Evolutionary conservation across 306 rosid species (phyloP), one percentile per base, ranked within the genome.

Genomic region (Sicyos edulis): DNA sequence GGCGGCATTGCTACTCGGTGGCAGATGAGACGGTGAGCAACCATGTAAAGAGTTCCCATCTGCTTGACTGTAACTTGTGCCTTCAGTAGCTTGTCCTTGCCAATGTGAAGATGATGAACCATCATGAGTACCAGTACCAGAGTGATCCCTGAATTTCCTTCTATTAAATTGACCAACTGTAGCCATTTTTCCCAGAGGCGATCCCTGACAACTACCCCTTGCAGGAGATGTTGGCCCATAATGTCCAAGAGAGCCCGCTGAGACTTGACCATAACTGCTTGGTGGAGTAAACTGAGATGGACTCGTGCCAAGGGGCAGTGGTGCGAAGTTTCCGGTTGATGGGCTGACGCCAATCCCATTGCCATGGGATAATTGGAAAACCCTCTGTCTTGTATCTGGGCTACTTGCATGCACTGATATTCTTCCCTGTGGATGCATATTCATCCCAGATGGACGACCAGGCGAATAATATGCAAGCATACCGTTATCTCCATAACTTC

Each of bases 231-330:
- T 87, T 76, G 99, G 97, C 75, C 99, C 99, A 71, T 77, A 93
- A 72, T 90, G 96, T 71, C 96, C 97, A 2, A 91, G 93, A 66
- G 97, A 93, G 77, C 88, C 87, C 74, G 81, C 81, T 32, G 96
- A 78, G 76, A 92, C 87, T 85, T 93, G 98, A 82, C 87, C 55
- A 40, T 85, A 91, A 64, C 92, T 83, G 83, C 81, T 85, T 22
- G 99, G 99, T 44, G 99, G 99, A 75, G 99, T 95, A 77, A 85
- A 91, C 66, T 95, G 99, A 42, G 99, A 95, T 10, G 99, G 99
- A 81, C 99, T 95, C 59, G 92, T 89, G 78, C 99, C 99, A 40
- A 95, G 91, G 70, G 97, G 99, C 64, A 95, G 80, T n/a, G 97
- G 91, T 34, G 97, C 88, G 62, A 95, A 95, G 81, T 79, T 90